A percentile compares a stretch with the other conserved stretches of the same genome.
These are phyloP conservation scores for Davidsoniella australis DNA, from an alignment of 2,329 filamentous ascomycete species.

Conservation along the genomic window DNA sequence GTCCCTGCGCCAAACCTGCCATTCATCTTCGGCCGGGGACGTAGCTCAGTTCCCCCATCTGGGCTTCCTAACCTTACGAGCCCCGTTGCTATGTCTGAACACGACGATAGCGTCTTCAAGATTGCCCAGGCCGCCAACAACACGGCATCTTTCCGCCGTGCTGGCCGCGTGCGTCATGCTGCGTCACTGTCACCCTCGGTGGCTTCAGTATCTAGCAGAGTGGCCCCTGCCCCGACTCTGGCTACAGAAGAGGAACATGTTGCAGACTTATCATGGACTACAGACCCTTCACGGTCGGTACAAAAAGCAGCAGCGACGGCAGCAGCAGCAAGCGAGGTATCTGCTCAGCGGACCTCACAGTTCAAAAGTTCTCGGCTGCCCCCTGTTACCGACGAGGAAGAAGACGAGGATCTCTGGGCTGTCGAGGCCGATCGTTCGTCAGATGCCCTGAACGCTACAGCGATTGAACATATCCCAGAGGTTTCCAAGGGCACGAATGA, in stretches of 20 bases:
- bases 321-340: not conserved
- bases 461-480: too few relatives aligned
- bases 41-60: not conserved
- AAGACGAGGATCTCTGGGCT: constrained; percentile 34
- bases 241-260: constrained; percentile 10
- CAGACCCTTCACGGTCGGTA: constrained; percentile 7
- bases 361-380: too few relatives aligned
- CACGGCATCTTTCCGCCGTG: constrained; percentile 4
- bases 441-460: constrained; percentile 16
- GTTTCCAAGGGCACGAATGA: constrained; percentile 14
- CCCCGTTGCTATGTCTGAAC: constrained; percentile 2
- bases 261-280: constrained; percentile 12
- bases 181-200: constrained; percentile 7
- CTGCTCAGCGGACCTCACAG: too few relatives aligned
- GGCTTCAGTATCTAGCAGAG: constrained; percentile 1
- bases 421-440: constrained; percentile 35
- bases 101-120: constrained; percentile 9
- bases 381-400: constrained; percentile 11
- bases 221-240: constrained; percentile 5
- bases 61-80: constrained; percentile 6
- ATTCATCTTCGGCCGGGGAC: not conserved
- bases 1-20: constrained; percentile 6
- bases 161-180: constrained; percentile 9
- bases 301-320: not conserved
- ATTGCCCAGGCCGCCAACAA: not conserved